Evolutionary conservation across 306 rosid species (phyloP).

Genomic region (Corylus americana): DNA sequence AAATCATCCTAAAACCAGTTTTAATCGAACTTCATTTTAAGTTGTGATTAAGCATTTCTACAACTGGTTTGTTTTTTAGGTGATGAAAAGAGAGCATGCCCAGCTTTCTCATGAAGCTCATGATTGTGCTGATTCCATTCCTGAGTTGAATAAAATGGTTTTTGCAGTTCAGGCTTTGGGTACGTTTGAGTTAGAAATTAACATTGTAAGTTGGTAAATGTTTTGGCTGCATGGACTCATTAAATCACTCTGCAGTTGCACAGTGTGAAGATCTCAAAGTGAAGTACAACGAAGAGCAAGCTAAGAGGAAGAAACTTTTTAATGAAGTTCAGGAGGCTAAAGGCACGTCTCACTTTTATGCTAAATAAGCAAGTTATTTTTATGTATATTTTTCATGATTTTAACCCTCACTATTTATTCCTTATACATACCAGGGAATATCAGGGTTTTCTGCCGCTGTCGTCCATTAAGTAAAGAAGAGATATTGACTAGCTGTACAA

Average conservation of each 20-base stretch:
- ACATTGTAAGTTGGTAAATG: constrained; percentile 13
- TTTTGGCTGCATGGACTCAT: constrained; percentile 25
- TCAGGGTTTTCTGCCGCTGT: constrained; percentile 88
- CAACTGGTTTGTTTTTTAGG: constrained; percentile 49
- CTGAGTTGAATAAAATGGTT: constrained; percentile 80
- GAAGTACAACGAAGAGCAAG: constrained; percentile 79
- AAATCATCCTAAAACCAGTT: constrained; percentile 9
- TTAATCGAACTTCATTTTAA: constrained; percentile 5
- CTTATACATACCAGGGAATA: constrained; percentile 58
- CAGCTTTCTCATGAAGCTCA: constrained; percentile 72
- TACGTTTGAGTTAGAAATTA: constrained; percentile 37
- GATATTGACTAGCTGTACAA: constrained; percentile 53
- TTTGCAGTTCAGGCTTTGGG: constrained; percentile 78
- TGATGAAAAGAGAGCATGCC: constrained; percentile 64
- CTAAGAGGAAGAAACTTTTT: constrained; percentile 70
- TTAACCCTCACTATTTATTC: background rate
- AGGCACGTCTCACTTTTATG: constrained; percentile 43
- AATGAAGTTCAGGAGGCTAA: constrained; percentile 93
- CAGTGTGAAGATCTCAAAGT: constrained; percentile 88
- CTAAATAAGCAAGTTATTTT: background rate
- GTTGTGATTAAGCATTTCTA: background rate
- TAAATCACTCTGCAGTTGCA: constrained; percentile 51
- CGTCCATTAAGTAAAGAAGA: constrained; percentile 80
- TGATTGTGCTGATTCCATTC: constrained; percentile 83
- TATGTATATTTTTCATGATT: constrained; percentile 10